These are phyloP conservation scores for Termitomyces sp. DNA, from an alignment of 768 basidiomycete genomes.

Conservation along the genomic window DNA sequence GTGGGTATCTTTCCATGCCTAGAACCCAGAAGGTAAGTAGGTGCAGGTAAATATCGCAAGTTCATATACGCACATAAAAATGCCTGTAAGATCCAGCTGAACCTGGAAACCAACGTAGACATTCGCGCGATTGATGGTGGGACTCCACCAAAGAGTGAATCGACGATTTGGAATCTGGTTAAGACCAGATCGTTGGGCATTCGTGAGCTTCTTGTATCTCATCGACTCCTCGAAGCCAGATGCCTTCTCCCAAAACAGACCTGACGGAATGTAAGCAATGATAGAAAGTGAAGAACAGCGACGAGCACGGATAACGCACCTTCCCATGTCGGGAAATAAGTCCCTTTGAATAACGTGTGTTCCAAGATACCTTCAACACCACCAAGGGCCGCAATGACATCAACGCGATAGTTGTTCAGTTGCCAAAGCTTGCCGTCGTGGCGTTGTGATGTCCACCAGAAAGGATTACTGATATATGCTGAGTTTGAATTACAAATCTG, in stretches of 20 bases:
- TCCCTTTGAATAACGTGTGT: conserved; percentile 96
- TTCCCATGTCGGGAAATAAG: conserved; percentile 97
- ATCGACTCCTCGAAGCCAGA: conserved; percentile 96
- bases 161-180: conserved; percentile 99
- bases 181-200: conserved; percentile 96
- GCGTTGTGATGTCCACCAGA: conserved; percentile 99
- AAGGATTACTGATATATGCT: conserved; percentile 67
- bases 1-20: conserved; percentile 99
- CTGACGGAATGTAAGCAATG: conserved; percentile 19
- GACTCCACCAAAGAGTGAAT: conserved; percentile 99
- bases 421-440: conserved; percentile 98
- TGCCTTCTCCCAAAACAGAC: conserved; percentile 98
- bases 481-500: neutral
- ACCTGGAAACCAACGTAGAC: conserved; percentile 99
- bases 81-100: conserved; percentile 94
- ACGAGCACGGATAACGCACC: conserved; percentile 34
- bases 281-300: neutral
- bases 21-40: conserved; percentile 3
- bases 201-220: conserved; percentile 95
- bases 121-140: conserved; percentile 98
- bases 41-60: neutral
- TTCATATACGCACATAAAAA: conserved; percentile 64
- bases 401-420: conserved; percentile 96
- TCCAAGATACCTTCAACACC: conserved; percentile 97
- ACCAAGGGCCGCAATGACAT: conserved; percentile 96